Conservation (phyloP, 495 filamentous ascomycete genomes). For the Parmelia sp. region DNA sequence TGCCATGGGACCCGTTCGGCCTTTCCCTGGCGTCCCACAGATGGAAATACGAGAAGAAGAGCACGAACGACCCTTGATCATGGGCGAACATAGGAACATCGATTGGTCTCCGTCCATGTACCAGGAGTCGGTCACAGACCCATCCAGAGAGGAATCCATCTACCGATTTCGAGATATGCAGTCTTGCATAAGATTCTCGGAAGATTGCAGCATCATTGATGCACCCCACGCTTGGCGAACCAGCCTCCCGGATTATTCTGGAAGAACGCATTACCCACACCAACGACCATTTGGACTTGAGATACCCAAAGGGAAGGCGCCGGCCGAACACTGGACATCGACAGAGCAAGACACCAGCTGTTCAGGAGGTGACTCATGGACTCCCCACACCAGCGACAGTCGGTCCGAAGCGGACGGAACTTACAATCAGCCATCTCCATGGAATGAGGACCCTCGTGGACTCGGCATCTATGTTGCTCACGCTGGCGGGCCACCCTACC, state of each 20-base stretch:
- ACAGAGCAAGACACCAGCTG: slow-evolving; percentile 18
- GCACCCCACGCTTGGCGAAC: slow-evolving; percentile 17
- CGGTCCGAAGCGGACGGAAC: slow-evolving; percentile 15
- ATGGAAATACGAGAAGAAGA: slow-evolving; percentile 3
- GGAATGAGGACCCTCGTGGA: slow-evolving; percentile 5
- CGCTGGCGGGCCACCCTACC: background rate
- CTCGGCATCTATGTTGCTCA: background rate
- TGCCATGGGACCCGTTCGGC: slow-evolving; percentile 9
- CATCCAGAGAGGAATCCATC: slow-evolving; percentile 1
- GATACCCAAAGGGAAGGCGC: slow-evolving; percentile 4
- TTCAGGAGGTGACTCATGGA: slow-evolving; percentile 17
- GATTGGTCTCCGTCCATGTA: slow-evolving; percentile 4
- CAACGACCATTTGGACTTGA: slow-evolving; percentile 11
- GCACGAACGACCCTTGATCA: slow-evolving; percentile 5
- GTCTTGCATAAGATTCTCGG: slow-evolving; percentile 5
- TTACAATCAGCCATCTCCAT: slow-evolving; percentile 3
- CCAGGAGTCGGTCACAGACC: background rate
- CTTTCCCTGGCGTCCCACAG: slow-evolving; percentile 10
- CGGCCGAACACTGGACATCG: slow-evolving; percentile 4
- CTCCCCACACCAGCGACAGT: slow-evolving; percentile 16
- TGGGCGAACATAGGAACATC: background rate
- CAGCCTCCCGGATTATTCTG: slow-evolving; percentile 2
- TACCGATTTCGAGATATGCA: slow-evolving; percentile 5
- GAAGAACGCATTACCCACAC: background rate
- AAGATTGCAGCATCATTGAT: slow-evolving; percentile 10